Evolutionary conservation across 768 basidiomycete species (phyloP).

Genomic region (Cyclocybe aegerita): DNA sequence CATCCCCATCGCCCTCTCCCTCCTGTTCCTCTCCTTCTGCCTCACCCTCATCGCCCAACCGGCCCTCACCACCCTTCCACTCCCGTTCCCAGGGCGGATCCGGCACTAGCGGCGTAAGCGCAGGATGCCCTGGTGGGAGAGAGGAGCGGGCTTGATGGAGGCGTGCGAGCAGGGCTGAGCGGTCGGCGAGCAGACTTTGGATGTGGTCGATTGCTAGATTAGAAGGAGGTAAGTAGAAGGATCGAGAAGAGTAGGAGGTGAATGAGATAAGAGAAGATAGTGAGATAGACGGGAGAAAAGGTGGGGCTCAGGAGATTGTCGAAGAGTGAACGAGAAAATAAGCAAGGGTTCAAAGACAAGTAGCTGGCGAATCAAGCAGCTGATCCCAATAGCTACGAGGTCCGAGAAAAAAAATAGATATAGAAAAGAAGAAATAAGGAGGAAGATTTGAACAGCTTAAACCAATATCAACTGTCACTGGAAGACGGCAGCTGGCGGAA

Average conservation of each 20-base stretch:
- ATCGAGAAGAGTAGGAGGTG: not conserved
- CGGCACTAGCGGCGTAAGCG: conserved; percentile 33
- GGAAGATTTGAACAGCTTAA: no score
- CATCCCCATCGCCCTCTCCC: conserved; percentile 5
- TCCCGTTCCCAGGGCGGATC: conserved; percentile 75
- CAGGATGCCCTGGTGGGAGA: conserved; percentile 63
- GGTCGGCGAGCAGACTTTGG: conserved; percentile 61
- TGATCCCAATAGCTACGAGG: no score
- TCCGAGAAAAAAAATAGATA: conserved; percentile 3
- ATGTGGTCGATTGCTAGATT: conserved; percentile 83
- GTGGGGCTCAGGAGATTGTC: no score
- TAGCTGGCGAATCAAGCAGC: no score
- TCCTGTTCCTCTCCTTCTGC: conserved; percentile 21
- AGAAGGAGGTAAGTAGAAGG: not conserved
- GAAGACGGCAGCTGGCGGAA: no score
- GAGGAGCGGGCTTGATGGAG: conserved; percentile 56
- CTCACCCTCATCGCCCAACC: conserved; percentile 43
- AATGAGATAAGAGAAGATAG: not conserved
- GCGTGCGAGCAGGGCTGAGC: conserved; percentile 53
- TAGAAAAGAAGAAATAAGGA: not conserved
- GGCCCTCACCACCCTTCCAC: conserved; percentile 76
- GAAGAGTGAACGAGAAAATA: no score
- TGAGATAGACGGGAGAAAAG: no score
- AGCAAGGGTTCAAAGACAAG: no score
- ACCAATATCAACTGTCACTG: no score